Evolutionary conservation across 257 asterid species (phyloP), one percentile per base, ranked within the genome.

Genomic region (Penstemon eatonii): DNA sequence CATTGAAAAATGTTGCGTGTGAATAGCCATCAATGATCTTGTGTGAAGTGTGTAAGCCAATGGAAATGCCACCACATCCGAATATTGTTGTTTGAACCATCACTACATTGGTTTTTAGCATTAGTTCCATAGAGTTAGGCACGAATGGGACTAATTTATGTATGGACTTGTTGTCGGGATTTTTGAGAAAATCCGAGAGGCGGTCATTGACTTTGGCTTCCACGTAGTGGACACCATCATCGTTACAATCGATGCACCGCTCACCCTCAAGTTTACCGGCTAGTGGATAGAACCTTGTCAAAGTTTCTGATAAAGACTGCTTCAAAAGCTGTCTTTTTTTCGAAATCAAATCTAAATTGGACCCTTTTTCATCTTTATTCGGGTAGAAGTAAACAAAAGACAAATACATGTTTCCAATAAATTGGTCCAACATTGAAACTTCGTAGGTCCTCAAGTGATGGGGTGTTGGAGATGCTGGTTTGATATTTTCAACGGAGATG

Each of bases 121-220:
- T 0, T 9, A 37, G 15, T 36, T 57, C 63, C 18, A 39, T 11
- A 9, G 45, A 57, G 37, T 10, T 3, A 7, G 63, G 45, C 3
- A 6, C 3, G 5, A 57, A 57, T 5, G 63, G 63, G 7, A 57
- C 3, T 36, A 57, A 4, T 8, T 57, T 5, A 57, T 57, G 63
- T 39, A 57, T 36, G 13, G 13, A 56, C 62, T 56, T 56, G 62
- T 56, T 56, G 25, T 56, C 42, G n/a, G 62, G 62, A 8, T 56
- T 25, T 8, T 19, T 37, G 5, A 56, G 40, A 6, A 56, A 19
- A 10, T 56, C 43, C 12, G 38, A 12, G 4, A 56, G 5, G 13
- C 12, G 43, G 4, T 33, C 40, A 10, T 56, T 56, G 43, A 11
- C 42, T 19, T 56, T 56, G 6, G 62, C 44, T 33, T 56, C 62